A percentile compares a stretch with the other conserved stretches of the same genome.
Conservation (phyloP, 768 basidiomycete genomes). For the Psilocybe cubensis region DNA sequence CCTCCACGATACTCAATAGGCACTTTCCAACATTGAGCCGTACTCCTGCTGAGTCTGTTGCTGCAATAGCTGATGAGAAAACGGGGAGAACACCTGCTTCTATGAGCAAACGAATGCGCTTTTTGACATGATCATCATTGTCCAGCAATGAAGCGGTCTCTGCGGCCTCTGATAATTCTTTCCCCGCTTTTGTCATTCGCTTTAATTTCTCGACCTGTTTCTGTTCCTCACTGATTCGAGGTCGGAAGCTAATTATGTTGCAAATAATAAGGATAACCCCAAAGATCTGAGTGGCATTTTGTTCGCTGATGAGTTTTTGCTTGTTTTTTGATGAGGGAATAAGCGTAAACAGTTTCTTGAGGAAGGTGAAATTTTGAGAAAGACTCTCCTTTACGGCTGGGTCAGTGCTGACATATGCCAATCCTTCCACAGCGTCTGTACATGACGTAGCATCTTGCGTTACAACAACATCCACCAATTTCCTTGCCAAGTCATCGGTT, state of each 20-base stretch:
- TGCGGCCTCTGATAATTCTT: conserved; percentile 30
- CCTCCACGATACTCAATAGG: conserved; percentile 74
- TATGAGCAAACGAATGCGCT: conserved; percentile 60
- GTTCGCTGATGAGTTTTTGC: conserved; percentile 18
- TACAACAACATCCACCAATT: conserved; percentile 62
- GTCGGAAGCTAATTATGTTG: conserved; percentile 75
- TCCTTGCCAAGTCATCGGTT: conserved; percentile 50
- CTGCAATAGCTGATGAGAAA: conserved; percentile 57
- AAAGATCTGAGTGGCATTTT: conserved; percentile 64
- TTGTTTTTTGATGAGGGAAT: conserved; percentile 51
- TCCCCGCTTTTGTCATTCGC: conserved; percentile 63
- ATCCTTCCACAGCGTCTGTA: conserved; percentile 76
- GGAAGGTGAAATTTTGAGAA: conserved; percentile 54
- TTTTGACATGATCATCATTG: conserved; percentile 65
- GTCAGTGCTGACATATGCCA: conserved; percentile 80
- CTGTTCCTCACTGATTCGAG: conserved; percentile 78
- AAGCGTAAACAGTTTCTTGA: conserved; percentile 59
- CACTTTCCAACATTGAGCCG: conserved; percentile 61
- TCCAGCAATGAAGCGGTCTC: conserved; percentile 49
- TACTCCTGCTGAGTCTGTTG: conserved; percentile 66
- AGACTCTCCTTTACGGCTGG: conserved; percentile 65
- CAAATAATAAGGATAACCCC: conserved; percentile 77
- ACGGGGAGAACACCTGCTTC: conserved; percentile 66
- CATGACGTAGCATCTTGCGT: conserved; percentile 44
- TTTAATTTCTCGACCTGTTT: conserved; percentile 80